Conservation (phyloP, 2,329 filamentous ascomycete genomes). For the Botryotinia calthae region DNA sequence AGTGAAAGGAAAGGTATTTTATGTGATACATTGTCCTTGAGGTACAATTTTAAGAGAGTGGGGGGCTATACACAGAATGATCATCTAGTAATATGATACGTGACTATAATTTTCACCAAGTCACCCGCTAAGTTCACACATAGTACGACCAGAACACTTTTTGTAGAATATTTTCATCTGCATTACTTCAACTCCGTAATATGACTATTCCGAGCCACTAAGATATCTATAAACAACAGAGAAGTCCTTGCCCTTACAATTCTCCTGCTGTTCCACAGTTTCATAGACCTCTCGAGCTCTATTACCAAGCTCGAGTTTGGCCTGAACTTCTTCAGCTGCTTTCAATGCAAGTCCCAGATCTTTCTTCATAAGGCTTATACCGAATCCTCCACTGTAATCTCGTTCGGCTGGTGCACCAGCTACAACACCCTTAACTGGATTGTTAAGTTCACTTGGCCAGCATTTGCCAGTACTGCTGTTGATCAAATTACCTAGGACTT, state of each 20-base stretch:
- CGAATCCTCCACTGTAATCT: conserved; percentile 77
- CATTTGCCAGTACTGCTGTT: conserved; percentile 92
- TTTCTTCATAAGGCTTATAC: conserved; percentile 76
- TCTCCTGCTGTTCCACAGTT: conserved; percentile 57
- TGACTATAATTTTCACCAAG: neutral
- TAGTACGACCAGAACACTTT: neutral
- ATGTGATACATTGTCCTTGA: neutral
- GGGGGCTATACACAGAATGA: neutral
- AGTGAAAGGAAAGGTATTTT: neutral
- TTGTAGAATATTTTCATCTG: neutral
- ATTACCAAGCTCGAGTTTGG: conserved; percentile 62
- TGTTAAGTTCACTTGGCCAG: conserved; percentile 96
- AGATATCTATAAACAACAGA: conserved; percentile 77
- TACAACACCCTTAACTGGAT: conserved; percentile 84
- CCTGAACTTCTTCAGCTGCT: conserved; percentile 67
- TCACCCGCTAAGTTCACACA: neutral
- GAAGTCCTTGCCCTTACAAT: conserved; percentile 70
- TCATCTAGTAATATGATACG: neutral
- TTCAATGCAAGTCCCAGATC: conserved; percentile 70
- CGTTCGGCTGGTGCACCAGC: conserved; percentile 70
- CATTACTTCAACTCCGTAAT: neutral
- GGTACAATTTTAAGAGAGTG: neutral
- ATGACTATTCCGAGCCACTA: conserved; percentile 39
- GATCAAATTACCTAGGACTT: conserved; percentile 76
- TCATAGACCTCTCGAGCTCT: conserved; percentile 67